Evolutionary conservation across 169 alveolate genomes (phyloP), one percentile per base, ranked within the genome.

Genomic region (Cryptosporidium tyzzeri): DNA sequence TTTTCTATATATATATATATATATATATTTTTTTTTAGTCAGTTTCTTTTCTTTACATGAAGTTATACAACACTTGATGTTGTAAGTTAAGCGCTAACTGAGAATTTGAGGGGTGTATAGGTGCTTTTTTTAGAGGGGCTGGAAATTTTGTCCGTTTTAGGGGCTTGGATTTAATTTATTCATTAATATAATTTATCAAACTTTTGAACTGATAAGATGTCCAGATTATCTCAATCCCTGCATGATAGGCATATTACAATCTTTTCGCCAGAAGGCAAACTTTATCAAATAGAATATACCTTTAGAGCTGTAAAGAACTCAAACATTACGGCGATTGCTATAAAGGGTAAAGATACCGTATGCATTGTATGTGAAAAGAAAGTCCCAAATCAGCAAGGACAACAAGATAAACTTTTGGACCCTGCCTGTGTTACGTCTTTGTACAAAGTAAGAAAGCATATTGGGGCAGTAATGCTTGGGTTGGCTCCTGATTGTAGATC

Each of bases 211-310:
- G 31, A 59, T 48, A 94, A 91, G 91, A 95, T 95, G 97, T 94
- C 96, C 44, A 85, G 97, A 86, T 93, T 93, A 62, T 93, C 97
- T 26, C 97, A 95, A 70, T 91, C 96, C 44, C 94, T 92, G 69
- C 96, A 96, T 84, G 99, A 97, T 85, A 92, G 98, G 70, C 98
- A 96, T 87, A 96, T 97, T 41, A 95, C 99, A 50, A 97, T 98
- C 71, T 98, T 98, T 94, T 97, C 99, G 18, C 99, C 99, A 33
- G 99, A 98, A 70, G 99, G 99, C n/a, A 96, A 97, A 91, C 93
- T 98, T 58, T 98, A 97, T 69, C 98, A 98, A 93, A 96, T 98
- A 94, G 99, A 98, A 93, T 98, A 98, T 91, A 98, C 99, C 14
- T 96, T 97, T 91, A 97, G 96, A 93, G 99, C 99, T n/a, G 99